Conservation (phyloP, 345 rosid species). For the Ceriops zippeliana region DNA sequence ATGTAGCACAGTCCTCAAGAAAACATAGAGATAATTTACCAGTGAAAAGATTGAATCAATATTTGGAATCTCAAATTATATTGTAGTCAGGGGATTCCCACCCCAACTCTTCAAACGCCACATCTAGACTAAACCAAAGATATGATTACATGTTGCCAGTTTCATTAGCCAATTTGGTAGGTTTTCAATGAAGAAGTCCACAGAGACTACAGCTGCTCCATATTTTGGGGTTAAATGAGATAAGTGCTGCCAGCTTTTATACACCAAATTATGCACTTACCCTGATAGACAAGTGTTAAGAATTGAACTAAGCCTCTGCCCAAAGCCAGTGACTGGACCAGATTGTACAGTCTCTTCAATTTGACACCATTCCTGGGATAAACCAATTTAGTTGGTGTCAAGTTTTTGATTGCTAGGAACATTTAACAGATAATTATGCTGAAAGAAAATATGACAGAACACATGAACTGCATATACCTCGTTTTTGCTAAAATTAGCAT, state of each 20-base stretch:
- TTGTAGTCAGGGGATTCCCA: no score
- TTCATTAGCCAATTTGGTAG: no score
- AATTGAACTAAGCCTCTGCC: slow-evolving; percentile 69
- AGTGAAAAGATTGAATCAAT: background rate
- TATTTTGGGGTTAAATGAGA: no score
- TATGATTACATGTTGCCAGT: no score
- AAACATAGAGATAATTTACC: background rate
- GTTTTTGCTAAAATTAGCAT: slow-evolving; percentile 50
- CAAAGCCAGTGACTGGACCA: slow-evolving; percentile 63
- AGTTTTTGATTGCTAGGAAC: background rate
- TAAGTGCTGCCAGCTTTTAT: background rate
- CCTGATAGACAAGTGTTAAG: slow-evolving; percentile 52
- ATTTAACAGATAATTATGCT: background rate
- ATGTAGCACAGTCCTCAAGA: background rate
- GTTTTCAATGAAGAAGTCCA: no score
- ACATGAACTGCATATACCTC: slow-evolving; percentile 43
- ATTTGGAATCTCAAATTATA: no score
- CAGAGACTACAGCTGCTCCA: no score
- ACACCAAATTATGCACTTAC: slow-evolving; percentile 37
- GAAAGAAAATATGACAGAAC: slow-evolving; percentile 1
- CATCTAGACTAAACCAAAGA: no score
- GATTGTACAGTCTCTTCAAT: slow-evolving; percentile 71
- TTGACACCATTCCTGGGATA: slow-evolving; percentile 59
- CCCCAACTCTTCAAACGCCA: no score
- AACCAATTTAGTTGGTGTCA: slow-evolving; percentile 1